Evolutionary conservation across 2,329 filamentous ascomycete genomes (phyloP), one percentile per base, ranked within the genome.

Genomic region (Fulvia fulva): DNA sequence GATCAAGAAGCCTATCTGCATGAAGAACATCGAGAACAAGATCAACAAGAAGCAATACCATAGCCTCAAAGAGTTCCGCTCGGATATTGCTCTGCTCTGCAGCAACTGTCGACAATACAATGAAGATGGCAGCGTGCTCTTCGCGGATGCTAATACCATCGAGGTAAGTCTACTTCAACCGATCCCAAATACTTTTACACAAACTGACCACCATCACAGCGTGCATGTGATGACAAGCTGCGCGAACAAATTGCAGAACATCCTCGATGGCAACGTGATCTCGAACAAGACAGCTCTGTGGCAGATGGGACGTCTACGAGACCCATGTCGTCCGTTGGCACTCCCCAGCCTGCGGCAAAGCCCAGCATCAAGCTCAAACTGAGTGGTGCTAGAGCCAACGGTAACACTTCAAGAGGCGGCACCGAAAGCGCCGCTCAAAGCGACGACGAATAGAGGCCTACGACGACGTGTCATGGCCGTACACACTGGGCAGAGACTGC

Each of bases 41-140:
- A 96, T 99, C 78, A 97, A 96, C 79, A 93, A 90, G 75, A 90
- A 95, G 70, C 90, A 97, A 71, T 99, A 99, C 75, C 85, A 84
- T 66, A 88, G 83, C 69, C 76, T 97, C 60, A 86, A 84, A 70
- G 90, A 92, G 67, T 85, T 99, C 81, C 83, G 86, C 56, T 85
- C 84, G 65, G 95, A 99, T 70, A 87, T 99, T 62, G 84, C 86
- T 52, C 77, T 93, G 63, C 83, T 99, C 75, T 94, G 92, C 73
- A 86, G 83, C 71, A 99, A 99, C 74, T 96, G 93, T 65, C 85
- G 91, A 73, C 94, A 89, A 2, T 99, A 96, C 80, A 99, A 99
- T 70, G 95, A 99, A 75, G 94, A 97, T 71, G 89, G 88, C 58
- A 97, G 92, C 74, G 80, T 95, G 68, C 83, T 99, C 55, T 97